Conservation (phyloP, 305 asterid species). For the Fraxinus angustifolia region DNA sequence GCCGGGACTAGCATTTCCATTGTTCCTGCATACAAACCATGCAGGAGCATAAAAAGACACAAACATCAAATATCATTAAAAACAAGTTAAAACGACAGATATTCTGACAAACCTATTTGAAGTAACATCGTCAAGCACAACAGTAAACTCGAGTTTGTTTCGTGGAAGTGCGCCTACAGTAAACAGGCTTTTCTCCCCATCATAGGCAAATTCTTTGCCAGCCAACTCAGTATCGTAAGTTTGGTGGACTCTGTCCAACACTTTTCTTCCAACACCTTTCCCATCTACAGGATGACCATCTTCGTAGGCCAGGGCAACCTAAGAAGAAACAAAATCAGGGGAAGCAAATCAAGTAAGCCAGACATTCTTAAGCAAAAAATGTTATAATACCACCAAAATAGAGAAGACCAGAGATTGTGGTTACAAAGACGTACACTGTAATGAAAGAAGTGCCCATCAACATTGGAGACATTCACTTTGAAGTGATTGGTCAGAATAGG, state of each 20-base stretch:
- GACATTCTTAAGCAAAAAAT: not conserved
- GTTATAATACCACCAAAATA: not conserved
- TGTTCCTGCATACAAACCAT: constrained; percentile 22
- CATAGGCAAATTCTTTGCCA: constrained; percentile 40
- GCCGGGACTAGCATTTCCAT: constrained; percentile 28
- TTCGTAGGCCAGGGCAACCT: constrained; percentile 45
- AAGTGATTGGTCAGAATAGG: constrained; percentile 71
- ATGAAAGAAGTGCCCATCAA: constrained; percentile 64
- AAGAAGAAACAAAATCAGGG: not conserved
- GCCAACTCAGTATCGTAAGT: constrained; percentile 39
- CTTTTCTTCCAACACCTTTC: constrained; percentile 36
- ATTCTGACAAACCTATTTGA: constrained; percentile 33
- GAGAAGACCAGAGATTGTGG: not conserved
- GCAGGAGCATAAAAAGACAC: not conserved
- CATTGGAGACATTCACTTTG: constrained; percentile 55
- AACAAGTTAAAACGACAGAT: not conserved
- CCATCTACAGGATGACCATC: constrained; percentile 43
- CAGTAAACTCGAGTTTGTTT: constrained; percentile 39
- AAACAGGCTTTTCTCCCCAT: constrained; percentile 50
- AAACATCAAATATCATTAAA: not conserved
- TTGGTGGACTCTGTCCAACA: constrained; percentile 43
- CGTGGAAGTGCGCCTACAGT: constrained; percentile 44
- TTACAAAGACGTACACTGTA: constrained; percentile 54
- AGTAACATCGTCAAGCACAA: constrained; percentile 33
- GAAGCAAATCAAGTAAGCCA: not conserved